Percentiles rank a stretch among this genome's conserved stretches.
Conservation (phyloP, 192 early-diverging fungal genomes). For the Irineochytrium annulatum region DNA sequence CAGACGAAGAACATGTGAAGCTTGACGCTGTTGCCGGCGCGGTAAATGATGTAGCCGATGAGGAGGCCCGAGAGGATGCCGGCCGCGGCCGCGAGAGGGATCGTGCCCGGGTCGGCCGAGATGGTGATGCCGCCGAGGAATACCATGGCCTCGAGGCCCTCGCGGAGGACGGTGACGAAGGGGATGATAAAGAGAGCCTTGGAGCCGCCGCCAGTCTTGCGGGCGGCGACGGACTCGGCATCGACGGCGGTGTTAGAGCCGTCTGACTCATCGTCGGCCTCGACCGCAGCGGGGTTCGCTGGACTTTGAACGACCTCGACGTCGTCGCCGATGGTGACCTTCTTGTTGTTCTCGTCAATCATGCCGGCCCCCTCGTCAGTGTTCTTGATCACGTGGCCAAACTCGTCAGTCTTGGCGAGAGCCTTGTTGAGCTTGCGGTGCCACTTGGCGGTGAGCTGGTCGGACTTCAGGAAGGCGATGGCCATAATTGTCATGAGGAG, state of each 20-base stretch:
- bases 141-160: slow-evolving; percentile 86
- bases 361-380: neutral
- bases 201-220: neutral
- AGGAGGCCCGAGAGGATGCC: slow-evolving; percentile 64
- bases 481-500: slow-evolving; percentile 78
- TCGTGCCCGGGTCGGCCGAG: slow-evolving; percentile 56
- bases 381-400: no score
- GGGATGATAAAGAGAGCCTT: slow-evolving; percentile 75
- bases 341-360: no score
- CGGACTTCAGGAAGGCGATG: slow-evolving; percentile 72
- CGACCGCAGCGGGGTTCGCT: neutral
- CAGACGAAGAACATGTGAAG: slow-evolving; percentile 76
- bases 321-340: slow-evolving; percentile 27
- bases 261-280: neutral
- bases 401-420: neutral
- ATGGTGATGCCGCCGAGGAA: slow-evolving; percentile 72
- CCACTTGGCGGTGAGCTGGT: slow-evolving; percentile 77
- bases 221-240: neutral
- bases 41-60: slow-evolving; percentile 73
- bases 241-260: neutral
- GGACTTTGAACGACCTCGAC: neutral
- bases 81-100: slow-evolving; percentile 73
- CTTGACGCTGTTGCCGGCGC: slow-evolving; percentile 23
- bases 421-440: slow-evolving; percentile 51
- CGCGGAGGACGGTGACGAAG: slow-evolving; percentile 77